Conservation (phyloP, 2,329 filamentous ascomycete genomes). For the Amauroascus niger region DNA sequence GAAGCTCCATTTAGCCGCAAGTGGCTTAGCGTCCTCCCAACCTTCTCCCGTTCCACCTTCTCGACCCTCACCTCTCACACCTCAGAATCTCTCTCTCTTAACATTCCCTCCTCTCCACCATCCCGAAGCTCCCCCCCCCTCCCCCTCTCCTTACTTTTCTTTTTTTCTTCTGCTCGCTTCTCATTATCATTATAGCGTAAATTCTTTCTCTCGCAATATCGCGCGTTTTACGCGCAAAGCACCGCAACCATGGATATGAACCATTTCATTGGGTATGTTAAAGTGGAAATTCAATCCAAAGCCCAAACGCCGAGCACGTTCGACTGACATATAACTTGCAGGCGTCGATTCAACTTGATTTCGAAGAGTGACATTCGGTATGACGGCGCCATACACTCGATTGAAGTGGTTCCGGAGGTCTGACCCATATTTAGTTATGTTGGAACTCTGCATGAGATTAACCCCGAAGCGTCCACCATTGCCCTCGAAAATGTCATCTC, state of each 20-base stretch:
- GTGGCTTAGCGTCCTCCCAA: constrained; percentile 12
- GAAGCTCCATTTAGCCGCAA: not conserved
- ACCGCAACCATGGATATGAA: constrained; percentile 40
- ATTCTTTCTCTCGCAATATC: constrained; percentile 6
- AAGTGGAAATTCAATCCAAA: constrained; percentile 17
- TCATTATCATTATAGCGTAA: constrained; percentile 1
- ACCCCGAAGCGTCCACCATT: constrained; percentile 92
- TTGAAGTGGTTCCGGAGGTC: not conserved
- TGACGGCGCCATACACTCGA: constrained; percentile 26
- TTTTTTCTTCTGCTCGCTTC: constrained; percentile 19
- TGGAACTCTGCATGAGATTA: constrained; percentile 93
- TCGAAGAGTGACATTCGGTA: constrained; percentile 97
- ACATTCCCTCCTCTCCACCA: not conserved
- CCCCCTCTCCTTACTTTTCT: not conserved
- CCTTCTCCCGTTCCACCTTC: constrained; percentile 10
- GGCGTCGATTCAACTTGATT: constrained; percentile 90
- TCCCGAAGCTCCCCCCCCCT: not conserved
- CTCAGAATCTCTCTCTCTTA: constrained; percentile 4
- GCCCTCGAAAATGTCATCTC: constrained; percentile 94
- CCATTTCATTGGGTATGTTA: constrained; percentile 41
- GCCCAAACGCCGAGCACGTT: constrained; percentile 8
- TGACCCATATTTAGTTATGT: constrained; percentile 61
- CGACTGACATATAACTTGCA: constrained; percentile 31
- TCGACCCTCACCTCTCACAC: constrained; percentile 16
- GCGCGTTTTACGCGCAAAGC: constrained; percentile 28